Base-by-base conservation (phyloP, 1,139 yeast species). In the Pichia sp. region DNA sequence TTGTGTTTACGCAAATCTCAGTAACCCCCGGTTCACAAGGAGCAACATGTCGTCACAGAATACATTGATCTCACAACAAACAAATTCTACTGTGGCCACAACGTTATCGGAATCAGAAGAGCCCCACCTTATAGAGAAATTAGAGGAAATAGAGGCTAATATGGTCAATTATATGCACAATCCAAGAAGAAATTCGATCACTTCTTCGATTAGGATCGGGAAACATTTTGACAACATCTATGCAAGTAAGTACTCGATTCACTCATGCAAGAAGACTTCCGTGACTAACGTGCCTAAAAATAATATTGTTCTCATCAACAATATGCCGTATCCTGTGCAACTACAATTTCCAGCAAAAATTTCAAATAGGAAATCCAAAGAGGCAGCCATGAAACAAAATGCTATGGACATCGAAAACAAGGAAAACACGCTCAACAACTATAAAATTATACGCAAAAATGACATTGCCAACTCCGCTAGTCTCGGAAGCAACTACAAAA, bases 261-360 rank as follows among this genome's bases (percentile, higher is more conserved):
- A 52, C 5, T 29, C 53, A 9, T 48, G 43, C 33, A 10, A 52
- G 45, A 46, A 58, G 49, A 51, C 53, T 6, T 24, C 59, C 7
- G 40, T 54, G n/a, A 51, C 41, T 24, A 49, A 38, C 8, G 47
- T 54, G 6, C 47, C 52, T 24, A 57, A 57, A 29, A 57, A 59
- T 17, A 59, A 59, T 20, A 61, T 60, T 44, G 55, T 65, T 9
- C 52, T 65, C 43, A 54, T 65, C 16, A 57, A 66, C 46, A 63
- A 63, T 5, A 48, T 65, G 14, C 69, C 69, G 4, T 66, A 60
- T 53, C 69, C 69, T 7, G 48, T 58, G 7, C 62, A 61, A 40
- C 56, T 66, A 12, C 58, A 57, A 1, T 65, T 66, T 34, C 69
- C 69, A 0, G 56, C 60, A 24, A 66, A 65, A 53, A 64, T 66